These are phyloP conservation scores for Bretziella fagacearum DNA, from an alignment of 2,329 filamentous ascomycete genomes.

Conservation along the genomic window DNA sequence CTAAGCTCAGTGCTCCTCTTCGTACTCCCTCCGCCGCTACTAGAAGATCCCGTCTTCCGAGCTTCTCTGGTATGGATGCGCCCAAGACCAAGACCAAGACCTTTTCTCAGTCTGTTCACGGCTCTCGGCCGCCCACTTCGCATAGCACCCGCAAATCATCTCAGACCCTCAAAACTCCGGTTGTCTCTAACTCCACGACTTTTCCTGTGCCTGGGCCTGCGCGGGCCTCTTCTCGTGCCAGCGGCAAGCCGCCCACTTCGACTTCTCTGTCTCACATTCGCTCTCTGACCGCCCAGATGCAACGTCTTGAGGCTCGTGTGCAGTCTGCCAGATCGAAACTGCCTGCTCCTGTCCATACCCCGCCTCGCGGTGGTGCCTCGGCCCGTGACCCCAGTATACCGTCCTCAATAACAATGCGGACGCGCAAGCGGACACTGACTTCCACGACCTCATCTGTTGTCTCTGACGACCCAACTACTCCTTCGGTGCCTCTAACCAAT, in stretches of 20 bases:
- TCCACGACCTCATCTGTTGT: conserved; percentile 31
- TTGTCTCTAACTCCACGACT: conserved; percentile 11
- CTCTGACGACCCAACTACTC: conserved; percentile 33
- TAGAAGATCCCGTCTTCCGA: conserved; percentile 30
- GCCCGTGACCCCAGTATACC: conserved; percentile 34
- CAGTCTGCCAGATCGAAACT: conserved; percentile 84
- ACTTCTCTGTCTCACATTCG: conserved; percentile 83
- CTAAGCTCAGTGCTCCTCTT: conserved; percentile 21
- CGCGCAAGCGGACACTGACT: conserved; percentile 49
- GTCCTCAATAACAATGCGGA: conserved; percentile 46
- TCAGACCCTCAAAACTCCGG: conserved; percentile 11
- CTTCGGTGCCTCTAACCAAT: conserved; percentile 23
- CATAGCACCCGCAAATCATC: conserved; percentile 18
- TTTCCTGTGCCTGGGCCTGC: conserved; percentile 25
- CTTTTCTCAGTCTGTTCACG: conserved; percentile 22
- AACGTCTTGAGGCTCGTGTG: conserved; percentile 83
- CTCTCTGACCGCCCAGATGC: conserved; percentile 89
- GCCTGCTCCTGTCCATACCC: conserved; percentile 61
- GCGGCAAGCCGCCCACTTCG: conserved; percentile 34
- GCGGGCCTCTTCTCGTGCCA: conserved; percentile 31
- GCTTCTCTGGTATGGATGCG: conserved; percentile 33
- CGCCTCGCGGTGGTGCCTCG: conserved; percentile 59
- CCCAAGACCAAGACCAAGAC: conserved; percentile 38
- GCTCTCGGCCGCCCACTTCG: conserved; percentile 16
- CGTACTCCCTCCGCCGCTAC: conserved; percentile 22